Conservation (phyloP, 768 basidiomycete genomes). For the Mycena albidolilacea region DNA sequence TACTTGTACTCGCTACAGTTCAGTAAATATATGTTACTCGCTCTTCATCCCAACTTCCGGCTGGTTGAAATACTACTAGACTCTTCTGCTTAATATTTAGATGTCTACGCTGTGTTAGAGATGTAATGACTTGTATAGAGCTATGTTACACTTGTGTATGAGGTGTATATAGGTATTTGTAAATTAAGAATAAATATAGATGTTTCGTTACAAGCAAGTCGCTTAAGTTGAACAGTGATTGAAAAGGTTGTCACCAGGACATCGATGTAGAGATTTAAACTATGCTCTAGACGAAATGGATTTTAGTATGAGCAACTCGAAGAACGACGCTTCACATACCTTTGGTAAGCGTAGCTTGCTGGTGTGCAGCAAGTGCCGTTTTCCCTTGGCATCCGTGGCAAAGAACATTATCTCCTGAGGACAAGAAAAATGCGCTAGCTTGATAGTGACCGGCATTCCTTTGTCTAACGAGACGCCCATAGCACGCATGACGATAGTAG, state of each 20-base stretch:
- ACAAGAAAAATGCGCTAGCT: slow-evolving; percentile 13
- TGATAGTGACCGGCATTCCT: slow-evolving; percentile 27
- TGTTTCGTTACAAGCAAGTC: neutral
- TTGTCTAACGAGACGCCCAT: slow-evolving; percentile 32
- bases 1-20: too few species aligned
- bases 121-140: too few species aligned
- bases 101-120: too few species aligned
- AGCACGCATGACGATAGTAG: slow-evolving; percentile 21
- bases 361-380: slow-evolving; percentile 22
- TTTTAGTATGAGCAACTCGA: slow-evolving; percentile 2
- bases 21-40: too few species aligned
- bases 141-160: too few species aligned
- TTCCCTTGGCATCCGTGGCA: slow-evolving; percentile 10
- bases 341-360: slow-evolving; percentile 4
- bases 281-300: neutral
- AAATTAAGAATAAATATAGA: neutral
- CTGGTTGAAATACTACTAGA: too few species aligned
- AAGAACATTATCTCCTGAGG: slow-evolving; percentile 23
- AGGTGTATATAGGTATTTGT: neutral
- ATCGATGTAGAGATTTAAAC: neutral
- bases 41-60: too few species aligned
- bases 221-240: too few species aligned
- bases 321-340: neutral
- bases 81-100: too few species aligned
- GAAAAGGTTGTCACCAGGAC: neutral